Percentiles rank a stretch among this genome's conserved stretches.
These are phyloP conservation scores for Trichoderma koningiopsis DNA, from an alignment of 2,329 filamentous ascomycete species.

Conservation along the genomic window DNA sequence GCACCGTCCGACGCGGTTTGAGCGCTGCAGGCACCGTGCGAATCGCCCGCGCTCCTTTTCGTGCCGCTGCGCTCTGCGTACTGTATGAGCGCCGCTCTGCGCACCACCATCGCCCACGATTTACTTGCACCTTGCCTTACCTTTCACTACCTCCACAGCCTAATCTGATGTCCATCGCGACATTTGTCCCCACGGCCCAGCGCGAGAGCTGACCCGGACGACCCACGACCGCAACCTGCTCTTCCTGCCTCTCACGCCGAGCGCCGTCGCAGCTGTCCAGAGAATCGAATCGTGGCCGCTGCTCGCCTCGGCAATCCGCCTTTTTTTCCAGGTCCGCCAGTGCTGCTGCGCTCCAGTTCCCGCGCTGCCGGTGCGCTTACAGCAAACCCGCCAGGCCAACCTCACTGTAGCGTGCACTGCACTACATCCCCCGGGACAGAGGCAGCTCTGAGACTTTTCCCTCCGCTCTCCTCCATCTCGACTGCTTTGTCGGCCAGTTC, in stretches of 20 bases:
- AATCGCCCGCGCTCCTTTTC: conserved; percentile 16
- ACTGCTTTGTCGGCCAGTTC: conserved; percentile 1
- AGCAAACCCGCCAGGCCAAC: conserved; percentile 13
- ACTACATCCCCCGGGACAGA: conserved; percentile 24
- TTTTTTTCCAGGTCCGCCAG: not conserved
- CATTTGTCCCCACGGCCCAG: conserved; percentile 33
- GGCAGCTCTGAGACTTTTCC: not conserved
- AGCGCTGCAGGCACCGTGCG: not conserved
- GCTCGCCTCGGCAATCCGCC: conserved; percentile 2
- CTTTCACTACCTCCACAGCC: conserved; percentile 29
- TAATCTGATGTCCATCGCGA: conserved; percentile 33
- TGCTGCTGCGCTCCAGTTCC: conserved; percentile 23
- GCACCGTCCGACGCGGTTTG: conserved; percentile 6
- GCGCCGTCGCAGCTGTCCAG: not conserved
- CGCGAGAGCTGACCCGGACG: conserved; percentile 31
- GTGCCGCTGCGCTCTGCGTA: conserved; percentile 20
- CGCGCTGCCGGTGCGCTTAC: conserved; percentile 24
- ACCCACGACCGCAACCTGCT: conserved; percentile 24
- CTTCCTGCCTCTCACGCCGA: conserved; percentile 3
- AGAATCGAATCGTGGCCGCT: not conserved
- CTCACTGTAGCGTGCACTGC: conserved; percentile 23
- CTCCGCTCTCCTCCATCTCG: conserved; percentile 13
- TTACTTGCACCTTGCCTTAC: conserved; percentile 26
- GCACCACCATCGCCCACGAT: conserved; percentile 25
- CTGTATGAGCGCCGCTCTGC: conserved; percentile 25